Evolutionary conservation across 192 early-diverging fungal genomes (phyloP), one percentile per base, ranked within the genome.

Genomic region (Podila minutissima): DNA sequence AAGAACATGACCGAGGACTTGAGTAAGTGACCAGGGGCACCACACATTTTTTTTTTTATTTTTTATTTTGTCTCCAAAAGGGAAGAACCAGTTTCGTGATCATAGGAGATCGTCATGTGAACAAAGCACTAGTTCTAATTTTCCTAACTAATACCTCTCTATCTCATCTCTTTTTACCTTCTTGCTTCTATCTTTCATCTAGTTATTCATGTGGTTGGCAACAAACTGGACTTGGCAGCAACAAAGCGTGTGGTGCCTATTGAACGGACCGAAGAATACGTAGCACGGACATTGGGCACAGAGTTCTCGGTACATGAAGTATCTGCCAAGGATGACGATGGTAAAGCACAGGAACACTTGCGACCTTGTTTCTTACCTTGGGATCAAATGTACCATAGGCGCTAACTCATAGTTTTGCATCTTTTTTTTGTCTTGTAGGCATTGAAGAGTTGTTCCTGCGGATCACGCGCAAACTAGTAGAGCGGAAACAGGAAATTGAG

Each of bases 261-360:
- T 63, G 65, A 84, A 15, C 87, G 86, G 38, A 88, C 90, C 33
- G 88, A 88, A 53, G 87, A 91, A 53, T 93, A 92, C 61, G 84
- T 89, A 71, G 83, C 88, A 74, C 83, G 82, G 35, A 69, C 87
- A 38, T 74, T 91, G 0, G 92, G 92, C n/a, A 75, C 87, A 60
- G 92, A 91, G 22, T 89, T 81, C 19, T 83, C 87, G 35, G 83
- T 92, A 10, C 90, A 92, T 19, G 92, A 93, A 82, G 90, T 93
- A 32, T 93, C 92, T 5, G 91, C 90, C 24, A 91, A 91, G 66
- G 92, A 93, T 15, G 92, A 92, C 69, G 86, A 93, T 69, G 92
- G 91, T 88, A 83, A 38, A 62, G 6, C 19, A 26, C 33, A 10
- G 49, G n/a, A 55, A 22, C 33, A n/a, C 6, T 17, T 6, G 50